phyloP scores from a whole-genome alignment of 805 yeast species.

The Kodamaea restingae region DNA sequence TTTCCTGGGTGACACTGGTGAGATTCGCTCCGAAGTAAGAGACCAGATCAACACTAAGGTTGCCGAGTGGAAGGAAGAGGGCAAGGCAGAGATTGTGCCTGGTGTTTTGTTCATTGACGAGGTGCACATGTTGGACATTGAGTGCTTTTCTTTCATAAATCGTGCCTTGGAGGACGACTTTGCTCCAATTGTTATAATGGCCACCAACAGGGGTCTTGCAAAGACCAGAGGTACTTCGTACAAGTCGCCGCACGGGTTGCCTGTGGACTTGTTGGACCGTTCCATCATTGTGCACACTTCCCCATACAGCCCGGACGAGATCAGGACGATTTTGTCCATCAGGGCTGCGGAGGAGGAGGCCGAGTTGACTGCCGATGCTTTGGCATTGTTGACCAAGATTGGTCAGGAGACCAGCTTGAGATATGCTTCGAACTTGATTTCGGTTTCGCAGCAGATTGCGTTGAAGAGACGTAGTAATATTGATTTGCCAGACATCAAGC shows the following conservation, averaged over 20 bases:
- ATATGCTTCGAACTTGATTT: slow-evolving; percentile 85
- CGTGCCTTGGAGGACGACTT: slow-evolving; percentile 95
- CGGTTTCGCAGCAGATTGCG: slow-evolving; percentile 86
- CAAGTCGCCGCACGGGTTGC: slow-evolving; percentile 96
- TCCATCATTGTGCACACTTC: slow-evolving; percentile 87
- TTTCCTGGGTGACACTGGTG: slow-evolving; percentile 96
- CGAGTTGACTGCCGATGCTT: slow-evolving; percentile 74
- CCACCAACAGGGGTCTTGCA: slow-evolving; percentile 95
- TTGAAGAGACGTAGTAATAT: slow-evolving; percentile 70
- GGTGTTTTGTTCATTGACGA: slow-evolving; percentile 98
- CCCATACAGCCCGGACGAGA: slow-evolving; percentile 75
- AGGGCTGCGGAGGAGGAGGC: slow-evolving; percentile 95
- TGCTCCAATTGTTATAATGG: slow-evolving; percentile 97
- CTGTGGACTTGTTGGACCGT: slow-evolving; percentile 90
- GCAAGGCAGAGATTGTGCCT: slow-evolving; percentile 95
- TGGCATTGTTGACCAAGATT: slow-evolving; percentile 82
- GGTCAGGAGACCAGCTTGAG: slow-evolving; percentile 89
- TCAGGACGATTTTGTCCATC: slow-evolving; percentile 78
- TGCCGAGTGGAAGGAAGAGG: slow-evolving; percentile 98
- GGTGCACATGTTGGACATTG: slow-evolving; percentile 97
- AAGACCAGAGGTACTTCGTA: slow-evolving; percentile 89
- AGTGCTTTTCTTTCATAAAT: slow-evolving; percentile 90
- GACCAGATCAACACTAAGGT: slow-evolving; percentile 96
- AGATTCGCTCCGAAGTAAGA: slow-evolving; percentile 90
- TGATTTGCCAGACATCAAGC: slow-evolving; percentile 78